Base-by-base conservation (phyloP, 176 grass and related monocot species). In the Stipa capillata region DNA sequence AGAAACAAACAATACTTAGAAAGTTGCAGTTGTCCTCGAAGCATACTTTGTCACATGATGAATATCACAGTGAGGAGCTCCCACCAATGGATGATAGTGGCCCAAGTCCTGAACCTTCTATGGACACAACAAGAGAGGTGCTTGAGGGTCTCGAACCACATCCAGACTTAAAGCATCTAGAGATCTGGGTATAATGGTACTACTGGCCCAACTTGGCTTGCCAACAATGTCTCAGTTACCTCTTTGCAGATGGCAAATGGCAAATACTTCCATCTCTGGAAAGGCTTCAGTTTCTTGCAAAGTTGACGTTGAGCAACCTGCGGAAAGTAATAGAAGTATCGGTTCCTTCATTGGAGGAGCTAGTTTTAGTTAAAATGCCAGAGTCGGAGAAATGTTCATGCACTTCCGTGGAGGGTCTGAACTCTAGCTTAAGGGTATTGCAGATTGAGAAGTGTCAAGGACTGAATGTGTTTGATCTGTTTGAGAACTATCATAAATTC, bases 141-240 rank as follows among this genome's bases (percentile, higher is more conserved):
- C 66, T 84, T 1, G 66, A 84, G 15, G 80, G 74, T 28, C 75
- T 84, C 52, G 40, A 79, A 84, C 86, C 75, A 32, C 57, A 72
- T 62, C 16, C 4, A 4, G 59, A 51, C 40, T 35, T 89, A 8
- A 83, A 66, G 41, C 23, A 53, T 15, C 68, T 89, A 25, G 15
- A 77, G 84, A 39, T n/a, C 1, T 53, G 75, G 59, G 44, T 89
- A 80, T 32, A 45, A 71, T 50, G 81, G 81, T 34, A 9, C 25
- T 25, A 67, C 27, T 31, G 61, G 24, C 29, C 68, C 86, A 63
- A 59, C n/a, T 5, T 84, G 90, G 87, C 45, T 90, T 55, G 21
- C 3, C 18, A 27, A 0, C 4, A 67, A 67, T 67, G 24, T 5
- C 20, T 83, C 72, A 58, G 21, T 69, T 23, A 41, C 47, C 5